Evolutionary conservation across 2,329 filamentous ascomycete species (phyloP), one percentile per base, ranked within the genome.

Genomic region (Aspergillus nomiae): DNA sequence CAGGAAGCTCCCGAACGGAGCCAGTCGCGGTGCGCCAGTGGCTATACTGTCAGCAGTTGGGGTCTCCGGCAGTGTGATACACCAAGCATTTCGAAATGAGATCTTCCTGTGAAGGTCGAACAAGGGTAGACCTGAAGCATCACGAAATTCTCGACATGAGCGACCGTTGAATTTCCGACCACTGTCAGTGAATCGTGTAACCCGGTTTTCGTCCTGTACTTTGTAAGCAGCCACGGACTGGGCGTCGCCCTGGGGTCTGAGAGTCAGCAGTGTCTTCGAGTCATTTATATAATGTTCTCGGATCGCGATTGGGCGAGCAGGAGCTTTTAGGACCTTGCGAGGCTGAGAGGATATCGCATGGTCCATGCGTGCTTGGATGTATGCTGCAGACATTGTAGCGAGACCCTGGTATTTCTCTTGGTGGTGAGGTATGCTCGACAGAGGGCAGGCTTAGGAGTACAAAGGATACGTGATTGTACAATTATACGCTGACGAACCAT

Each of bases 81-180:
- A 30, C 65, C 67, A 68, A n/a, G 55, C 50, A 58, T 57, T 66
- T 7, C 54, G 58, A 12, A 64, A n/a, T 1, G 50, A 59, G 1
- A 61, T 26, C n/a, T 63, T 67, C 3, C 59, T 58, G 48, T 72
- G 68, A 1, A 74, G 64, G 32, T 74, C 71, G 32, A 73, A 74
- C 3, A 72, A 60, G 26, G 72, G 71, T 4, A 74, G 56, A 1
- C 70, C 72, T 9, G 70, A 69, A 2, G 59, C 56, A 60, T 73
- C 72, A 10, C 70, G 69, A 43, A 73, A 69, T 38, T 73, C 72
- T 0, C 71, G 67, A 59, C 67, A 71, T 0, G 65, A 61, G 24
- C 69, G 63, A 55, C 68, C 59, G 26, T 62, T 66, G 46, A 66
- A 71, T 59, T 72, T 73, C 56, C 70, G 65, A 41, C 72, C 71